Evolutionary conservation across 768 basidiomycete species (phyloP).

Genomic region (Pisolithus marmoratus): DNA sequence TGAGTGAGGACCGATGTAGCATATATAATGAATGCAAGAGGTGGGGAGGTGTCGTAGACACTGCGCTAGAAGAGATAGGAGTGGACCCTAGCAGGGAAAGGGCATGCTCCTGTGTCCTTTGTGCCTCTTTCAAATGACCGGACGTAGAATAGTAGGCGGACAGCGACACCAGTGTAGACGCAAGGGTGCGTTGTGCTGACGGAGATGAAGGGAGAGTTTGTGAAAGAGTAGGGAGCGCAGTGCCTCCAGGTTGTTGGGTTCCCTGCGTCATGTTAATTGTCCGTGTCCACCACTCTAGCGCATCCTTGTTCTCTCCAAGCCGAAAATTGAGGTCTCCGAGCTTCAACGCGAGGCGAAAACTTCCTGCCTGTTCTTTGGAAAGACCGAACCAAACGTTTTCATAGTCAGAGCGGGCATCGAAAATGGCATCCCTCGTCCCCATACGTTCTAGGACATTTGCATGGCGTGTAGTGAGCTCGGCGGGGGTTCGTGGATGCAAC

Average conservation of each 20-base stretch:
- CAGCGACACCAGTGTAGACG: constrained; percentile 59
- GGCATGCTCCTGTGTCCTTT: constrained; percentile 48
- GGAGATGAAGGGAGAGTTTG: constrained; percentile 47
- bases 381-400: constrained; percentile 52
- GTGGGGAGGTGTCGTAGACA: constrained; percentile 47
- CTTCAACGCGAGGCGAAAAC: constrained; percentile 56
- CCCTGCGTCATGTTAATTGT: constrained; percentile 44
- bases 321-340: constrained; percentile 61
- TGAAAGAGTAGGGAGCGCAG: constrained; percentile 28
- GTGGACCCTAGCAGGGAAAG: constrained; percentile 52
- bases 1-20: constrained; percentile 67
- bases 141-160: constrained; percentile 66
- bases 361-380: constrained; percentile 33
- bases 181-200: constrained; percentile 55
- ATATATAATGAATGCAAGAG: constrained; percentile 60
- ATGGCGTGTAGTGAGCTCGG: constrained; percentile 50
- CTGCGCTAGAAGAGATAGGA: constrained; percentile 38
- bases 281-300: constrained; percentile 64
- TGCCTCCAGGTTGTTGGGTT: constrained; percentile 15
- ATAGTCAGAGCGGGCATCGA: constrained; percentile 52
- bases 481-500: constrained; percentile 45
- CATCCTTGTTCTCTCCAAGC: constrained; percentile 47
- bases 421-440: constrained; percentile 43
- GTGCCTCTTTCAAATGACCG: constrained; percentile 50
- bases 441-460: constrained; percentile 57